Evolutionary conservation across 352 stramenopile species (phyloP).

Genomic region (Phytophthora hybrid): DNA sequence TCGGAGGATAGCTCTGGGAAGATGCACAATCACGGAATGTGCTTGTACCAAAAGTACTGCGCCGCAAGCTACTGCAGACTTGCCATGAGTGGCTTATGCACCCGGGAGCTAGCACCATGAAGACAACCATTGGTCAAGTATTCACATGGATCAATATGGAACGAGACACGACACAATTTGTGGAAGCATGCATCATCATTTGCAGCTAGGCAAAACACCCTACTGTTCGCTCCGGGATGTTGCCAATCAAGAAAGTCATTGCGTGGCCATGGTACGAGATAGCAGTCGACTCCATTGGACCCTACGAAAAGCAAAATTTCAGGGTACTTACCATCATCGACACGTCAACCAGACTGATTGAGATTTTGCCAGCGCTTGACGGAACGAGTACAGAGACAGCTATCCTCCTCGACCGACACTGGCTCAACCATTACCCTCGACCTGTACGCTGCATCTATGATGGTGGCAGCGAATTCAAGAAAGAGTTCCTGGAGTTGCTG

Average conservation of each 20-base stretch:
- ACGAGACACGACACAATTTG: background rate
- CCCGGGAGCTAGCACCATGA: constrained; percentile 6
- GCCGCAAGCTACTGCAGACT: background rate
- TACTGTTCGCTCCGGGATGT: background rate
- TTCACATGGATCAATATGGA: background rate
- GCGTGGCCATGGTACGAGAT: constrained; percentile 8
- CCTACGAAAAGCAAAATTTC: constrained; percentile 2
- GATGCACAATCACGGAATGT: background rate
- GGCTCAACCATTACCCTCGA: constrained; percentile 1
- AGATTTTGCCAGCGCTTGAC: background rate
- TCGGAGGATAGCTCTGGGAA: constrained; percentile 1
- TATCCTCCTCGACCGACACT: constrained; percentile 1
- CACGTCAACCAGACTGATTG: constrained; percentile 4
- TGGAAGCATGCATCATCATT: background rate
- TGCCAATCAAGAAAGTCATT: background rate
- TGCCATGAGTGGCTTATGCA: constrained; percentile 17
- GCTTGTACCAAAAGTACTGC: background rate
- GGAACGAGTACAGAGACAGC: constrained; percentile 1
- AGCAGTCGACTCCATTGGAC: background rate
- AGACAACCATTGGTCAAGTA: constrained; percentile 3
- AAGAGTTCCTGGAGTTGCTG: background rate
- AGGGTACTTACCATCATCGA: constrained; percentile 4
- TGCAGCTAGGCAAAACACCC: constrained; percentile 8
- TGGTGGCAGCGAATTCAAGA: constrained; percentile 5
- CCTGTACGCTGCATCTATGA: constrained; percentile 1